These are phyloP conservation scores for Aspergillus puulaauensis DNA, from an alignment of 2,329 filamentous ascomycete species.

Conservation along the genomic window DNA sequence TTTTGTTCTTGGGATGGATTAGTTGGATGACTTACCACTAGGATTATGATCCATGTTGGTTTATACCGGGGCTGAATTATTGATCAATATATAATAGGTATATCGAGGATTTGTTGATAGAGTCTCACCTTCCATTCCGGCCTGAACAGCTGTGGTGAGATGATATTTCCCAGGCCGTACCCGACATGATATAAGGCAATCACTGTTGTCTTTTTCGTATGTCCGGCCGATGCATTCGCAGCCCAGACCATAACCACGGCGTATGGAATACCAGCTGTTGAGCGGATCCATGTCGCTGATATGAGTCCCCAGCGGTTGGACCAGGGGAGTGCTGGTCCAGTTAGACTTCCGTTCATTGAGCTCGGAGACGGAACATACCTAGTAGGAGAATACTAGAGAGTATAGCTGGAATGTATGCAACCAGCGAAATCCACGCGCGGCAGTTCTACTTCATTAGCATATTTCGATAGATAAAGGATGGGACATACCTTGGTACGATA, in stretches of 20 bases:
- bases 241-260: constrained; percentile 43
- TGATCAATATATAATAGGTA: neutral
- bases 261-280: constrained; percentile 38
- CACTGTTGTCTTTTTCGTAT: constrained; percentile 46
- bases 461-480: neutral
- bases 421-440: constrained; percentile 22
- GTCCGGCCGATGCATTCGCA: constrained; percentile 39
- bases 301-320: constrained; percentile 38
- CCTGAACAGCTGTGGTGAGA: constrained; percentile 44
- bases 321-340: constrained; percentile 31
- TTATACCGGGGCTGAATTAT: neutral
- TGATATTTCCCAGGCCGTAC: constrained; percentile 45
- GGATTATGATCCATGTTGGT: neutral
- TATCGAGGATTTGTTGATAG: neutral
- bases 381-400: constrained; percentile 39
- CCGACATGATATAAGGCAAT: constrained; percentile 29
- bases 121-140: constrained; percentile 28
- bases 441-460: neutral
- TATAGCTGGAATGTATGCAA: constrained; percentile 36
- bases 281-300: constrained; percentile 40
- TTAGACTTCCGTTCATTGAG: neutral
- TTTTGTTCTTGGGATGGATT: too few species aligned
- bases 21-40: neutral
- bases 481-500: constrained; percentile 28
- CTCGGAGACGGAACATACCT: neutral